Percentiles rank a stretch among this genome's conserved stretches.
Evolutionary conservation across 257 asterid species (phyloP).

Genomic region (Primulina huaijiensis): DNA sequence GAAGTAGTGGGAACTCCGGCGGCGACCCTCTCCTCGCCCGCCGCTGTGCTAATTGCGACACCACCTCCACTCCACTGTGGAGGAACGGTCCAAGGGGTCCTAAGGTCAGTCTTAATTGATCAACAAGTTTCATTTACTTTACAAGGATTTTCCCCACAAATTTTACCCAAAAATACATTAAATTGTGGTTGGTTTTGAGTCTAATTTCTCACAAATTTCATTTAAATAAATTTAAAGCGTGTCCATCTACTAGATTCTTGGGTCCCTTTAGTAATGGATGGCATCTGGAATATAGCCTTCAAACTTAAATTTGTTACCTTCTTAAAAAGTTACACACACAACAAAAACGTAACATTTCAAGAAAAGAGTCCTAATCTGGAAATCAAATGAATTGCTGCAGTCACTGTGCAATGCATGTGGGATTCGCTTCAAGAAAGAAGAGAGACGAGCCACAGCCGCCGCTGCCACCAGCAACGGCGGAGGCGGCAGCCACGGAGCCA

Average conservation of each 20-base stretch:
- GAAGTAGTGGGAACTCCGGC: constrained; percentile 27
- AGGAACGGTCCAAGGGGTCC: constrained; percentile 96
- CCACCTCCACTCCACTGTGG: constrained; percentile 97
- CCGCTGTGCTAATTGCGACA: constrained; percentile 95
- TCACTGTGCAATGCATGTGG: constrained; percentile 98
- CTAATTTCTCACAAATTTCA: no score
- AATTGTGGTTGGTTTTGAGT: no score
- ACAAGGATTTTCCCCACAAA: not conserved
- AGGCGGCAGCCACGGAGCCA: not conserved
- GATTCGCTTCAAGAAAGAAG: constrained; percentile 92
- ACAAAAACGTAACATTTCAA: no score
- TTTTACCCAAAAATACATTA: not conserved
- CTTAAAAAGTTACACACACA: no score
- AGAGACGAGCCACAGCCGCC: constrained; percentile 87
- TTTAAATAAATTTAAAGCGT: no score
- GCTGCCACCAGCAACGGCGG: constrained; percentile 46
- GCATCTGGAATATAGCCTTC: no score
- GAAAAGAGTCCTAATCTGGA: no score
- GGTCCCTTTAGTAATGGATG: not conserved
- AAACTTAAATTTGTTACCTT: no score
- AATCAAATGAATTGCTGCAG: constrained; percentile 38
- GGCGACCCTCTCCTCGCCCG: constrained; percentile 70
- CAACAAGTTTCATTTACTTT: no score
- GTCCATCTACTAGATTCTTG: not conserved
- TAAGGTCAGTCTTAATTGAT: constrained; percentile 38